These are phyloP conservation scores for Phlyctochytrium arcticum DNA, from an alignment of 192 early-diverging fungal species.

Conservation along the genomic window DNA sequence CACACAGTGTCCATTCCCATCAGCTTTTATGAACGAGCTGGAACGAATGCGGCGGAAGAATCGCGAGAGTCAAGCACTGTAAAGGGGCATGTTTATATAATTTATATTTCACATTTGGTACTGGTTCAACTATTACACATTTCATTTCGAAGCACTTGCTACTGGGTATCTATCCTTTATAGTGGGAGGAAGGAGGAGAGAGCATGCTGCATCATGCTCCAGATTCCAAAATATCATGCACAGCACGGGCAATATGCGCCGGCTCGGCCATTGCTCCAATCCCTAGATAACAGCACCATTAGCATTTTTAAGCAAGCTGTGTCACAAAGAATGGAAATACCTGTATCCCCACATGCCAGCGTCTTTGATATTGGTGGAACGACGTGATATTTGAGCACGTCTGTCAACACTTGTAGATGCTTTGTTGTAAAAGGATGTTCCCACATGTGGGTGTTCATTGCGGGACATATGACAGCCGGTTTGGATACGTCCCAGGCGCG, in stretches of 20 bases:
- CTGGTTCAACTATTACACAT: too few species aligned
- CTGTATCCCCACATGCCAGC: conserved; percentile 88
- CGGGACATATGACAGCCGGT: conserved; percentile 78
- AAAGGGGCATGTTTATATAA: too few species aligned
- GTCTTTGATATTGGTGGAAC: conserved; percentile 77
- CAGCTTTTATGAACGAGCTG: conserved; percentile 47
- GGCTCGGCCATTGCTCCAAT: conserved; percentile 88
- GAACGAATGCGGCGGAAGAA: conserved; percentile 39
- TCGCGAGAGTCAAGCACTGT: conserved; percentile 27
- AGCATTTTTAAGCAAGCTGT: too few species aligned
- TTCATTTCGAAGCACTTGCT: too few species aligned
- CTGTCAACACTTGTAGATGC: conserved; percentile 49
- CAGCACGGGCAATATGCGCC: conserved; percentile 45
- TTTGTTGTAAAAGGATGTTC: conserved; percentile 78
- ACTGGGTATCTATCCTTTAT: too few species aligned
- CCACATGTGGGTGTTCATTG: conserved; percentile 99
- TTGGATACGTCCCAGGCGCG: conserved; percentile 80
- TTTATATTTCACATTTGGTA: too few species aligned
- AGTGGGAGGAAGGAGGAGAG: too few species aligned
- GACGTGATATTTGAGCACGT: conserved; percentile 53
- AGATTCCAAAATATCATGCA: not conserved
- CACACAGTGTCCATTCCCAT: conserved; percentile 36
- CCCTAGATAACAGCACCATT: too few species aligned
- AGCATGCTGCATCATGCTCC: too few species aligned
- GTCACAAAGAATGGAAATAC: too few species aligned